Evolutionary conservation across 768 basidiomycete genomes (phyloP), one percentile per base, ranked within the genome.

Genomic region (Termitomyces sp.): DNA sequence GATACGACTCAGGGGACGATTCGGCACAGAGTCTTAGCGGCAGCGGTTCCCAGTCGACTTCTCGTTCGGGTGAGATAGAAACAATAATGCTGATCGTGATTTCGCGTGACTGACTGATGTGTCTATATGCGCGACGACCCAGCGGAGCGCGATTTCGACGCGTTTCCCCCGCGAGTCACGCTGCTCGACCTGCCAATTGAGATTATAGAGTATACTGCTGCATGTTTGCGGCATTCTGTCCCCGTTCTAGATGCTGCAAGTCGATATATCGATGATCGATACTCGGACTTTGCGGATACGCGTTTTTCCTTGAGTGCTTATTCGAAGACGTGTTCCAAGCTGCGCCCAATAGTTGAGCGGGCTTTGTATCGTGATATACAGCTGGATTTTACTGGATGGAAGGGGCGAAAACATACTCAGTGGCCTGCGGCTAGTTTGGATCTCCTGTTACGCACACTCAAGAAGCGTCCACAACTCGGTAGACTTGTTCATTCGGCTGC

Each of bases 361-460:
- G 44, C 67, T 3, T 56, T 70, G 17, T 70, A 70, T 45, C 64
- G 66, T 15, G 64, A 70, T 43, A 58, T 69, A 17, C 66, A 64
- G 40, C 58, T 70, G 3, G 69, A 70, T 50, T 66, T 67, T 26
- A 67, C 67, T 2, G 68, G 67, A 6, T 70, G 68, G 69, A 69
- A 68, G 40, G 68, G 67, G 3, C 61, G 67, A 21, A 70, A 70
- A 50, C 69, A 70, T 43, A 58, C 68, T 1, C 61, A 59, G 28
- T 67, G 62, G 60, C 68, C 66, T 15, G 67, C 68, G 30, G 69
- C 60, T 26, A 68, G 66, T 23, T 54, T 70, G 5, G 54, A 44
- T 31, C 59, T 70, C 11, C 63, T 70, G 4, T 58, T 70, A 15
- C 64, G 65, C 6, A 69, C 68, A 14, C 54, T 70, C 1, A 56